Evolutionary conservation across 2,329 filamentous ascomycete species (phyloP), one percentile per base, ranked within the genome.

Genomic region (Dendryphion nanum): DNA sequence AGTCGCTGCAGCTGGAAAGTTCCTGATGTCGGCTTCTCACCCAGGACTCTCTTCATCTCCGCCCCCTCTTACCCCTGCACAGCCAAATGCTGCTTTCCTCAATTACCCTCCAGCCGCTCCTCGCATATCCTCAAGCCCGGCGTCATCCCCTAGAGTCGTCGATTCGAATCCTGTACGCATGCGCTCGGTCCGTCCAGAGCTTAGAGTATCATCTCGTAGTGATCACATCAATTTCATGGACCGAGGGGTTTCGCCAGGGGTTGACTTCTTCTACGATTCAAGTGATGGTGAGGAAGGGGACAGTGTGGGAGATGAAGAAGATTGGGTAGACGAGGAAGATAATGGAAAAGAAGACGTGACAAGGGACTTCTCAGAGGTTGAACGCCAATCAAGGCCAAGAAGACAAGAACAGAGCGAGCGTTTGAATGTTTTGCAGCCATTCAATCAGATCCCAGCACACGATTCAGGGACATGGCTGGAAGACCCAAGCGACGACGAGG

Each of bases 41-140:
- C n/a, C n/a, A n/a, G n/a, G n/a, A n/a, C n/a, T n/a, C n/a, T n/a
- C n/a, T n/a, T n/a, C n/a, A n/a, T n/a, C n/a, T n/a, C n/a, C n/a
- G n/a, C n/a, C n/a, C n/a, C n/a, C n/a, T n/a, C n/a, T n/a, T n/a
- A n/a, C n/a, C n/a, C n/a, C n/a, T n/a, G n/a, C n/a, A n/a, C n/a
- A n/a, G n/a, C n/a, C n/a, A n/a, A n/a, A n/a, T n/a, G n/a, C n/a
- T n/a, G n/a, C n/a, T n/a, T n/a, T n/a, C n/a, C n/a, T n/a, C n/a
- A n/a, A n/a, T n/a, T n/a, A n/a, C n/a, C n/a, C n/a, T n/a, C n/a
- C n/a, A n/a, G n/a, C n/a, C n/a, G n/a, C n/a, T n/a, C n/a, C n/a
- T n/a, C n/a, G n/a, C n/a, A n/a, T 60, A n/a, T 57, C 57, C 0
- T 57, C 52, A 3, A 60, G 52, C 14, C 52, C 55, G 18, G 57